Conservation (phyloP, 225 moss, liverwort and hornwort genomes). For the Bryum argenteum region DNA sequence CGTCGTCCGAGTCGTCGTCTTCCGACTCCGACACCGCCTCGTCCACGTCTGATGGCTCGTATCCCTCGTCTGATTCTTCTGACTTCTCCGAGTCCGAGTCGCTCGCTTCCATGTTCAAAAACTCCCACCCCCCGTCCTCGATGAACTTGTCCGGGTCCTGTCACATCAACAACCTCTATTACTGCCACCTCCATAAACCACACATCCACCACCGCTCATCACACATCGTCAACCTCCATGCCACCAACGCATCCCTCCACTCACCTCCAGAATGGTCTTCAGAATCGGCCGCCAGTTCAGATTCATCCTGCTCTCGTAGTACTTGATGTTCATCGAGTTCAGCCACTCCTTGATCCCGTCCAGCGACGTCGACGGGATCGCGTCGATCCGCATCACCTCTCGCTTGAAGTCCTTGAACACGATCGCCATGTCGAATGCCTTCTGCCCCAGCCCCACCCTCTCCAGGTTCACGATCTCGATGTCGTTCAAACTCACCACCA, state of each 20-base stretch:
- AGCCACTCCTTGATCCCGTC: conserved; percentile 99
- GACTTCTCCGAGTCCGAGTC: conserved; percentile 98
- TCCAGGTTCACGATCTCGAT: conserved; percentile 99
- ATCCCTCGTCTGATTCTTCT: conserved; percentile 95
- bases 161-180: neutral
- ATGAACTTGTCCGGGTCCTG: conserved; percentile 96
- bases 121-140: conserved; percentile 97
- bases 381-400: conserved; percentile 94
- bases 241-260: too few species aligned
- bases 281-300: conserved; percentile 98
- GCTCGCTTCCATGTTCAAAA: conserved; percentile 96
- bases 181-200: neutral
- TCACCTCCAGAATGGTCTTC: conserved; percentile 91
- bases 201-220: neutral
- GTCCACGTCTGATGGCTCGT: conserved; percentile 94
- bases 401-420: conserved; percentile 99
- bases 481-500: conserved; percentile 94
- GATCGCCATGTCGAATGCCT: conserved; percentile 99
- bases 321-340: conserved; percentile 99
- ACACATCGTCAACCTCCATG: accelerated
- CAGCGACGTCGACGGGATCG: conserved; percentile 87
- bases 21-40: conserved; percentile 94
- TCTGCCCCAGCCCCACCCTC: conserved; percentile 95
- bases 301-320: conserved; percentile 99
- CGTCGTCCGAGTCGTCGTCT: conserved; percentile 82